phyloP scores from a whole-genome alignment of 176 grass and related monocot genomes.

The Oryza longistaminata region DNA sequence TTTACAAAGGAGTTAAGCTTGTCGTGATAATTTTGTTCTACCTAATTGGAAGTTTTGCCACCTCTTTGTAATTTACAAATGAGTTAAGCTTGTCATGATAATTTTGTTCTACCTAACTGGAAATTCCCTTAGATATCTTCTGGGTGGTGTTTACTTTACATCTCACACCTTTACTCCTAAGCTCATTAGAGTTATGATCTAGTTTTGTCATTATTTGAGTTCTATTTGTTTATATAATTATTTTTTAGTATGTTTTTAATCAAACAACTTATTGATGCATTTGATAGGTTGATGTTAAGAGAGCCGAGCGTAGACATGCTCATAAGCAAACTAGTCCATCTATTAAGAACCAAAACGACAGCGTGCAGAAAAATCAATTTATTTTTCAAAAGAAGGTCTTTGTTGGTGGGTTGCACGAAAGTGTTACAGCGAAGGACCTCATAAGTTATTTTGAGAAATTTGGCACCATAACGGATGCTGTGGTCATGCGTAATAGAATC shows the following conservation, averaged over 20 bases:
- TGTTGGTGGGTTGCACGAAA: constrained; percentile 55
- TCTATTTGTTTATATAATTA: background rate
- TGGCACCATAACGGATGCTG: constrained; percentile 52
- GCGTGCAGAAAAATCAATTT: background rate
- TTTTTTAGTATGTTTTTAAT: background rate
- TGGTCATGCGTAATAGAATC: constrained; percentile 38
- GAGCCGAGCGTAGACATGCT: constrained; percentile 24
- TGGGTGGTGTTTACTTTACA: background rate
- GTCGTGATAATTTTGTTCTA: background rate
- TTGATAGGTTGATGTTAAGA: constrained; percentile 58
- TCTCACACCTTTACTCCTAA: background rate
- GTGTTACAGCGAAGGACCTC: constrained; percentile 42
- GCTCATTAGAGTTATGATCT: background rate
- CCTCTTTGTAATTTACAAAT: background rate
- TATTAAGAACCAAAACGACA: background rate
- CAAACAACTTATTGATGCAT: background rate
- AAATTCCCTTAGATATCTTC: no score
- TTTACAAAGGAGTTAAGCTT: background rate
- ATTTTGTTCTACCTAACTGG: background rate
- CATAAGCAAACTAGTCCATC: background rate
- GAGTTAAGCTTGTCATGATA: background rate
- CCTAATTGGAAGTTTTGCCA: no score
- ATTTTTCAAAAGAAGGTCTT: constrained; percentile 55
- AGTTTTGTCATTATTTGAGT: background rate
- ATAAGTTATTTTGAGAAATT: constrained; percentile 64